Evolutionary conservation across 768 basidiomycete species (phyloP).

Genomic region (Phlegmacium glaucopus): DNA sequence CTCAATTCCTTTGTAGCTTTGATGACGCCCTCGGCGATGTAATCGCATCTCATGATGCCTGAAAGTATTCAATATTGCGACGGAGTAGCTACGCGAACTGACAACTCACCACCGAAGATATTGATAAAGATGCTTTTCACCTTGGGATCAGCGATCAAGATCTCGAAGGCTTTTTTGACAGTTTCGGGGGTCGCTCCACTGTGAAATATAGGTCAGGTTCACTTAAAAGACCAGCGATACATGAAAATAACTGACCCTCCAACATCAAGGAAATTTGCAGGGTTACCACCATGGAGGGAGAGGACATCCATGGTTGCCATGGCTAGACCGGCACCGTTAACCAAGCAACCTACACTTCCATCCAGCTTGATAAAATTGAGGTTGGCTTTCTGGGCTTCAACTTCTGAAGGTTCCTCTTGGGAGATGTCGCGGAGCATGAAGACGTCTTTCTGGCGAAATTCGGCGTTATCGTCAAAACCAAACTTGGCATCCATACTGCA

Average conservation of each 20-base stretch:
- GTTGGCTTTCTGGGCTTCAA: slow-evolving; percentile 94
- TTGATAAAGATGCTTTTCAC: slow-evolving; percentile 99
- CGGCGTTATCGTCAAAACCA: slow-evolving; percentile 99
- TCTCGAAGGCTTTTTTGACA: slow-evolving; percentile 99
- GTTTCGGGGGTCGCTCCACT: slow-evolving; percentile 99
- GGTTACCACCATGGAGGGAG: slow-evolving; percentile 91
- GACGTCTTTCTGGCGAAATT: slow-evolving; percentile 92
- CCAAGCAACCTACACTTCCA: slow-evolving; percentile 93
- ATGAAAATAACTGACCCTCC: slow-evolving; percentile 62
- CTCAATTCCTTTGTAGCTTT: slow-evolving; percentile 92
- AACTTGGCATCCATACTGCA: slow-evolving; percentile 99
- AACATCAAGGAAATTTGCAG: slow-evolving; percentile 98
- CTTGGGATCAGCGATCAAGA: slow-evolving; percentile 83
- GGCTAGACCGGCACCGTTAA: slow-evolving; percentile 97
- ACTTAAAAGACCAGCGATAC: slow-evolving; percentile 3
- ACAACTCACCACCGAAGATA: slow-evolving; percentile 76
- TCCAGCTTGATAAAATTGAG: slow-evolving; percentile 99
- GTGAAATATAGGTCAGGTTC: neutral
- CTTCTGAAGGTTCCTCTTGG: slow-evolving; percentile 97
- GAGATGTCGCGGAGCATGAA: slow-evolving; percentile 87
- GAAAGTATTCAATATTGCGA: slow-evolving; percentile 3
- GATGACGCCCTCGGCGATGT: slow-evolving; percentile 97
- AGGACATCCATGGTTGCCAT: slow-evolving; percentile 99
- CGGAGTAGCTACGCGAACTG: neutral
- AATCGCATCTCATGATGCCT: slow-evolving; percentile 99